A percentile compares a stretch with the other conserved stretches of the same genome.
phyloP scores from a whole-genome alignment of 257 asterid species.

The Salvia hispanica region DNA sequence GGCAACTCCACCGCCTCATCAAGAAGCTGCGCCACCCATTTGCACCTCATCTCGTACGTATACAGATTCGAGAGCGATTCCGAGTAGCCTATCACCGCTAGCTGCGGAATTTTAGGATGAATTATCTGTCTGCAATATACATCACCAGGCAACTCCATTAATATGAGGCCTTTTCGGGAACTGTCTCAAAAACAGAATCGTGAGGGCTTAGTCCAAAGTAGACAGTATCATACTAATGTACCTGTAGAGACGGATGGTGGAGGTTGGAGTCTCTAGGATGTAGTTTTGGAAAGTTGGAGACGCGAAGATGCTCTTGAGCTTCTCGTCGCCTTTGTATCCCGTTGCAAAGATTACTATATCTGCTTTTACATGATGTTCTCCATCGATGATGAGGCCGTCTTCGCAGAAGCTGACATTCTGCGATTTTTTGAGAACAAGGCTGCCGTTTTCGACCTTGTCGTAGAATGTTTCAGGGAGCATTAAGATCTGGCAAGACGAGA shows the following conservation, averaged over 20 bases:
- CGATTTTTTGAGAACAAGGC: conserved; percentile 48
- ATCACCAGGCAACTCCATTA: too few species aligned
- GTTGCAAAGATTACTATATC: conserved; percentile 62
- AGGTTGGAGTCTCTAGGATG: conserved; percentile 32
- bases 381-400: conserved; percentile 54
- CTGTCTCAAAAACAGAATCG: too few species aligned
- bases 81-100: conserved; percentile 64
- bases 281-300: conserved; percentile 40
- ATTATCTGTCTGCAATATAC: conserved; percentile 38
- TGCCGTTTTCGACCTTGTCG: conserved; percentile 59
- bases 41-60: conserved; percentile 47
- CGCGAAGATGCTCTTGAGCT: conserved; percentile 53
- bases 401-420: conserved; percentile 38
- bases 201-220: too few species aligned
- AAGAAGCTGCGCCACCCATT: conserved; percentile 42
- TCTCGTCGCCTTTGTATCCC: conserved; percentile 62
- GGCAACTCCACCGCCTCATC: conserved; percentile 41
- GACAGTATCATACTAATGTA: too few species aligned
- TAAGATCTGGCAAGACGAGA: conserved; percentile 43
- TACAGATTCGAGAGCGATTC: conserved; percentile 52
- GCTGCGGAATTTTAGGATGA: conserved; percentile 72
- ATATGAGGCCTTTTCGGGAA: too few species aligned
- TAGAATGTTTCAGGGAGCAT: conserved; percentile 44
- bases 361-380: conserved; percentile 39
- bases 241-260: conserved; percentile 58